Percentiles rank a stretch among this genome's conserved stretches.
Conservation (phyloP, 1,284 basidiomycete species). For the Cystobasidium slooffiae region DNA sequence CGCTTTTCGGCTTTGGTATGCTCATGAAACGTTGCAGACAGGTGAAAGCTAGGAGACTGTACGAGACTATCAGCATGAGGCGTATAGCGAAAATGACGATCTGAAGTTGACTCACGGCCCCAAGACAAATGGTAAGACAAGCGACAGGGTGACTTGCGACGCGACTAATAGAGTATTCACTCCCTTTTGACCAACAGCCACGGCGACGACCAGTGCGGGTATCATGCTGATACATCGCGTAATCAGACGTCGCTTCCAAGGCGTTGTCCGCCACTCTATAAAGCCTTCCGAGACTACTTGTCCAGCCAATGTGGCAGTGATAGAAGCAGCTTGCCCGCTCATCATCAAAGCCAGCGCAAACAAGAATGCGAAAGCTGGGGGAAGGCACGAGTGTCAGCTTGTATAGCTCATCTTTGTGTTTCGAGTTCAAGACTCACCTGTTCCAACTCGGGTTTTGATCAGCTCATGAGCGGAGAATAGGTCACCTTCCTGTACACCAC, state of each 20-base stretch:
- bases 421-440: slow-evolving; percentile 61
- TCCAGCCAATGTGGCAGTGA: slow-evolving; percentile 90
- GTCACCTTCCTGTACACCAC: slow-evolving; percentile 65
- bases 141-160: slow-evolving; percentile 76
- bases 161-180: slow-evolving; percentile 81
- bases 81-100: neutral
- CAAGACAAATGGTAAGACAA: slow-evolving; percentile 87
- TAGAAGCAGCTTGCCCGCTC: slow-evolving; percentile 87
- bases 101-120: slow-evolving; percentile 62
- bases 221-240: slow-evolving; percentile 84
- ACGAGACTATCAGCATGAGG: slow-evolving; percentile 16
- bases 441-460: slow-evolving; percentile 69
- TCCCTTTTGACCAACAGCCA: slow-evolving; percentile 73
- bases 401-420: neutral
- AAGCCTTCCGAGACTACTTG: slow-evolving; percentile 93
- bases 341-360: slow-evolving; percentile 85
- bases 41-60: slow-evolving; percentile 51
- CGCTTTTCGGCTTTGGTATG: too few species aligned
- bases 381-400: neutral
- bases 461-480: slow-evolving; percentile 80
- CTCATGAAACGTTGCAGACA: slow-evolving; percentile 49
- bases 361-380: slow-evolving; percentile 73
- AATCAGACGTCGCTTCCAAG: slow-evolving; percentile 69
- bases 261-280: slow-evolving; percentile 70
- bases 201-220: slow-evolving; percentile 81